Evolutionary conservation across 768 basidiomycete genomes (phyloP), one percentile per base, ranked within the genome.

Genomic region (Leucosporidium creatinivorum): DNA sequence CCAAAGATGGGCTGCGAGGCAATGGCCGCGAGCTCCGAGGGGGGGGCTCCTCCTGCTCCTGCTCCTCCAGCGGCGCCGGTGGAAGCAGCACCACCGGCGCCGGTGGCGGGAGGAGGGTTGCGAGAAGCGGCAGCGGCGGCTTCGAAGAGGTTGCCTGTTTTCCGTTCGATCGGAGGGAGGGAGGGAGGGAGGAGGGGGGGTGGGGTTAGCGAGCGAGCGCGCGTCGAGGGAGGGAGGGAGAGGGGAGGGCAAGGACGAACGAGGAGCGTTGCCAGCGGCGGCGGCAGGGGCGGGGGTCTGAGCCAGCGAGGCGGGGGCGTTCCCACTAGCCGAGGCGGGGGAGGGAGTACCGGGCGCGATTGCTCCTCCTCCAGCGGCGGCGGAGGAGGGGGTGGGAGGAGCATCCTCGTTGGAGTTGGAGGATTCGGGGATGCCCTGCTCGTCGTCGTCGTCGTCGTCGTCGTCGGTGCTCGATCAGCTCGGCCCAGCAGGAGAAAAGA

Each of bases 361-460:
- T 13, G 67, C 58, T 3, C 79, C 72, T 3, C 80, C 75, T 12
- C 83, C 77, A 61, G 80, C 76, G 23, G 80, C 78, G 50, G 82
- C 75, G 28, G 78, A 70, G 9, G 81, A 75, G 28, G 78, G 70
- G 9, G 81, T 75, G 28, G 79, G 75, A 52, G 80, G 74, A 25
- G 82, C 76, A 23, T 79, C 80, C 48, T 68, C 59, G 21, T 68
- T 73, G 84, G 82, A 64, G 21, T 68, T 73, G 84, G 82, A 64
- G 88, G 79, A 77, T 86, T 85, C 44, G 83, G 92, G 89, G 69
- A 93, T 91, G 51, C 90, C 92, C 91, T 93, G 65, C n/a, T n/a
- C n/a, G n/a, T n/a, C n/a, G n/a, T n/a, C n/a, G n/a, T n/a, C n/a
- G n/a, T n/a, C n/a, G n/a, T n/a, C n/a, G n/a, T n/a, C n/a, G n/a